phyloP scores from a whole-genome alignment of 1,284 basidiomycete species.

The Ustilago esculenta region DNA sequence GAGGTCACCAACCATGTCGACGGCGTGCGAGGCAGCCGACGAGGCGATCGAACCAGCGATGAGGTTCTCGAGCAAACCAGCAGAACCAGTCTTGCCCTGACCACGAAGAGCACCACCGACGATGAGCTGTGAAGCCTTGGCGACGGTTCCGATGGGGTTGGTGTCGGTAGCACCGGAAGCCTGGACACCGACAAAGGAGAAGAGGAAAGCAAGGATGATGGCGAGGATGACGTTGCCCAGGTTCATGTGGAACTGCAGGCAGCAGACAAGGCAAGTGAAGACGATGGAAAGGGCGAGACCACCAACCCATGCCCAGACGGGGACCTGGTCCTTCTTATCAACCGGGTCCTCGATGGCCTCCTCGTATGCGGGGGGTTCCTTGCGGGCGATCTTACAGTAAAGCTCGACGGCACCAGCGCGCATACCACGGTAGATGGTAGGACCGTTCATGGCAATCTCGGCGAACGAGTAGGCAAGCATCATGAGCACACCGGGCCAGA shows the following conservation, averaged over 20 bases:
- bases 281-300: slow-evolving; percentile 72
- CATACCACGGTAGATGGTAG: slow-evolving; percentile 61
- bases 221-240: slow-evolving; percentile 69
- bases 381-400: slow-evolving; percentile 34
- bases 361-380: slow-evolving; percentile 33
- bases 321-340: slow-evolving; percentile 71
- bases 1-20: slow-evolving; percentile 79
- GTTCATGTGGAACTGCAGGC: slow-evolving; percentile 61
- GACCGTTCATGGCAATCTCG: slow-evolving; percentile 63
- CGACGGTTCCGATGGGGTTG: slow-evolving; percentile 55
- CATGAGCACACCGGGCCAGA: slow-evolving; percentile 75
- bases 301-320: slow-evolving; percentile 72
- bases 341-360: slow-evolving; percentile 51
- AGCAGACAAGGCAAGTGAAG: slow-evolving; percentile 71
- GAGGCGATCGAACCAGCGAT: slow-evolving; percentile 73
- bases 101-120: slow-evolving; percentile 57
- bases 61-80: slow-evolving; percentile 73
- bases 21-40: slow-evolving; percentile 73
- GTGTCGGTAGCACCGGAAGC: slow-evolving; percentile 60
- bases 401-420: slow-evolving; percentile 48
- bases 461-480: slow-evolving; percentile 67
- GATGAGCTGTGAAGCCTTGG: slow-evolving; percentile 61
- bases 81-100: slow-evolving; percentile 69
- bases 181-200: slow-evolving; percentile 77
- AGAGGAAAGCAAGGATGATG: slow-evolving; percentile 72